phyloP scores from a whole-genome alignment of 176 grass and related monocot species.

The Oryza australiensis region DNA sequence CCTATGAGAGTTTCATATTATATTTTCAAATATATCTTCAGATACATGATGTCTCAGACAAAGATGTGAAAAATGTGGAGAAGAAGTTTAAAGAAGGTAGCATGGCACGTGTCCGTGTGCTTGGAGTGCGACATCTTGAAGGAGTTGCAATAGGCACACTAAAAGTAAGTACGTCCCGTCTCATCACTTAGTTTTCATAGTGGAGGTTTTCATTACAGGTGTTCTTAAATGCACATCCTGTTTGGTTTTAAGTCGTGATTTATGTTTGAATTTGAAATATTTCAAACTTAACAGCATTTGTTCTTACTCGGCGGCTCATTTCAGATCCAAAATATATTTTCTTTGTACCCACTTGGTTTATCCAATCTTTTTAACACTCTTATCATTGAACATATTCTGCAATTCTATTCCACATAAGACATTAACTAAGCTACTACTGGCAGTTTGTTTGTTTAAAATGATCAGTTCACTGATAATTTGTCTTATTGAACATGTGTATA shows the following conservation, averaged over 20 bases:
- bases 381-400: not conserved
- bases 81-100: slow-evolving; percentile 88
- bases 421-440: not conserved
- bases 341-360: not conserved
- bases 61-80: slow-evolving; percentile 71
- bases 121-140: slow-evolving; percentile 89
- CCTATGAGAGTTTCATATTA: not conserved
- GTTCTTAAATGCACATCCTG: not conserved
- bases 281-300: not conserved
- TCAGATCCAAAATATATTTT: not conserved
- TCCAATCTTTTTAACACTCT: slow-evolving; percentile 5
- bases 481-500: not conserved
- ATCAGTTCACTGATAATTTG: not conserved
- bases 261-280: slow-evolving; percentile 25
- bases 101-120: slow-evolving; percentile 69
- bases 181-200: slow-evolving; percentile 3
- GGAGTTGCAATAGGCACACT: slow-evolving; percentile 73
- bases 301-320: not conserved
- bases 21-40: slow-evolving; percentile 42
- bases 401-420: not conserved
- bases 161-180: slow-evolving; percentile 53
- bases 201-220: not conserved
- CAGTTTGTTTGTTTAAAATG: not conserved
- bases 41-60: slow-evolving; percentile 83
- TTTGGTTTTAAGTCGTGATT: slow-evolving; percentile 13